Percentiles rank a stretch among this genome's conserved stretches.
phyloP scores from a whole-genome alignment of 371 early-diverging fungal genomes.

The Mucor mucedo region DNA sequence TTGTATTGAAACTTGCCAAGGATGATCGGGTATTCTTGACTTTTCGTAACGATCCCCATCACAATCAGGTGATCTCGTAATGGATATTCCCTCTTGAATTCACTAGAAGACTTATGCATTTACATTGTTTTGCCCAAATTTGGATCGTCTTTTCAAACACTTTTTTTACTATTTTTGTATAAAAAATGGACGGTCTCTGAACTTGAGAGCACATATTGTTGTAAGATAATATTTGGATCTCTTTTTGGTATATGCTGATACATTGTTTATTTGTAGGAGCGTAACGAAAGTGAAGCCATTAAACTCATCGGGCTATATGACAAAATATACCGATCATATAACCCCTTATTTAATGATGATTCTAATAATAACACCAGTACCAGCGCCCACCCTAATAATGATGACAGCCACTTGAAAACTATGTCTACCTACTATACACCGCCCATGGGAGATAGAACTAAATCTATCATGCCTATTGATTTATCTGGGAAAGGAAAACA shows the following conservation, averaged over 20 bases:
- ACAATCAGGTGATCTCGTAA: too few species aligned
- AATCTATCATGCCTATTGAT: not conserved
- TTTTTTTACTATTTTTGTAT: too few species aligned
- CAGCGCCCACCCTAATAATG: not conserved
- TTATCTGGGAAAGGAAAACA: conserved; percentile 10
- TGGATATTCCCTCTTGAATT: too few species aligned
- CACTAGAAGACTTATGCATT: too few species aligned
- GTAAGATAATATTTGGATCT: conserved; percentile 11
- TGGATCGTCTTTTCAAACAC: too few species aligned
- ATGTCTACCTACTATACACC: conserved; percentile 4
- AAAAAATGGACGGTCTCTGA: too few species aligned
- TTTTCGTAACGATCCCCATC: too few species aligned
- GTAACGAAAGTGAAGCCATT: conserved; percentile 4
- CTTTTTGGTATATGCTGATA: conserved; percentile 14
- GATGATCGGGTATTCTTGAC: too few species aligned
- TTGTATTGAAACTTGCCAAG: too few species aligned
- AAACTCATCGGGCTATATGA: conserved; percentile 11
- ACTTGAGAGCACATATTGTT: not conserved
- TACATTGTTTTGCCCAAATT: too few species aligned
- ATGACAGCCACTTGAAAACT: conserved; percentile 6
- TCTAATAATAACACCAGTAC: not conserved
- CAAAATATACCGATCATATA: conserved; percentile 12
- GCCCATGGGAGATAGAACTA: not conserved
- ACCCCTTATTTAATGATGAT: conserved; percentile 3
- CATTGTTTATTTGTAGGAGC: conserved; percentile 15